Percentiles rank a stretch among this genome's conserved stretches.
phyloP scores from a whole-genome alignment of 2,329 filamentous ascomycete genomes.

The Monilinia vaccinii-corymbosi region DNA sequence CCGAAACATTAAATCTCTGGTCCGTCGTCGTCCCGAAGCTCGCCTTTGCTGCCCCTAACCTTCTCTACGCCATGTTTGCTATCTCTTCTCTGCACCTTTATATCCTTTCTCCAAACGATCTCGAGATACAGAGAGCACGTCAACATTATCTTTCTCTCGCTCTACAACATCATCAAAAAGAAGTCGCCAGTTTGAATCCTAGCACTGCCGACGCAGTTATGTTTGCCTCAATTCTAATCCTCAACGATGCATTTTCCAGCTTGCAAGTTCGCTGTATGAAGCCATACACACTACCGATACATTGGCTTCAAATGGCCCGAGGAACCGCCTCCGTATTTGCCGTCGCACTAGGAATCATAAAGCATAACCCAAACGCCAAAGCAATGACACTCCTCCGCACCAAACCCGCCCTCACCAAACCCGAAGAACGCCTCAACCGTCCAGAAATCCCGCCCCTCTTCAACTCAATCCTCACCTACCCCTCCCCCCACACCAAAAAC shows the following conservation, averaged over 20 bases:
- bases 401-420: slow-evolving; percentile 5
- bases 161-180: slow-evolving; percentile 13
- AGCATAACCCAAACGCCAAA: slow-evolving; percentile 9
- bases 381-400: slow-evolving; percentile 10
- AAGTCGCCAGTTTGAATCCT: slow-evolving; percentile 8
- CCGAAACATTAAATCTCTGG: slow-evolving; percentile 9
- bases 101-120: slow-evolving; percentile 8
- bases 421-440: slow-evolving; percentile 4
- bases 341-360: slow-evolving; percentile 7
- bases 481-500: not conserved
- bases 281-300: slow-evolving; percentile 16
- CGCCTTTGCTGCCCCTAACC: slow-evolving; percentile 9
- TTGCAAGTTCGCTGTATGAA: slow-evolving; percentile 14
- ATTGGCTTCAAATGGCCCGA: slow-evolving; percentile 13
- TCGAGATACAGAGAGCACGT: slow-evolving; percentile 12
- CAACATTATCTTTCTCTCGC: slow-evolving; percentile 13
- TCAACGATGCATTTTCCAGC: slow-evolving; percentile 14
- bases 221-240: slow-evolving; percentile 13
- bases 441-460: not conserved
- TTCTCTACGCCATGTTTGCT: slow-evolving; percentile 15
- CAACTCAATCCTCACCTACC: slow-evolving; percentile 2
- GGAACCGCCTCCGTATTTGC: slow-evolving; percentile 13
- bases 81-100: slow-evolving; percentile 14
- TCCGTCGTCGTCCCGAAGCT: slow-evolving; percentile 14
- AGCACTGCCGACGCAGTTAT: slow-evolving; percentile 13